phyloP scores from a whole-genome alignment of 768 basidiomycete genomes.

The Macrolepiota albuminosa region DNA sequence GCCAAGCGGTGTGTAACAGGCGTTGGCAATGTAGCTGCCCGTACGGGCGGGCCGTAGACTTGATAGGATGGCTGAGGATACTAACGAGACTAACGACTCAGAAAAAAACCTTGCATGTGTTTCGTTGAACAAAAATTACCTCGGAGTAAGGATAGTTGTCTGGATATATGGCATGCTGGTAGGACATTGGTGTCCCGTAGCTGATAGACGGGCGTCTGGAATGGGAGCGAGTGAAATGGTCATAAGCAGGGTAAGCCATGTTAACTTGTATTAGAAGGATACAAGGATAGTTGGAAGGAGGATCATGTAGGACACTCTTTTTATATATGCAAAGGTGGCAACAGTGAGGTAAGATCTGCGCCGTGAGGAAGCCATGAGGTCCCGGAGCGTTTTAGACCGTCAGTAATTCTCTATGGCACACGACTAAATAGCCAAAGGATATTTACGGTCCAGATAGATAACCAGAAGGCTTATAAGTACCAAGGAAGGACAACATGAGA shows the following conservation, averaged over 20 bases:
- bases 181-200: slow-evolving; percentile 26
- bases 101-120: not conserved
- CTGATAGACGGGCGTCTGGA: slow-evolving; percentile 38
- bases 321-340: slow-evolving; percentile 11
- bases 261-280: slow-evolving; percentile 1
- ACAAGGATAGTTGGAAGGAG: slow-evolving; percentile 1
- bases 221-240: slow-evolving; percentile 22
- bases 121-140: slow-evolving; percentile 21
- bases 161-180: slow-evolving; percentile 35
- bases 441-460: not conserved
- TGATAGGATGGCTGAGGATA: slow-evolving; percentile 46
- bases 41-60: slow-evolving; percentile 34
- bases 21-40: slow-evolving; percentile 29
- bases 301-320: slow-evolving; percentile 5
- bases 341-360: slow-evolving; percentile 13
- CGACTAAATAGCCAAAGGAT: not conserved
- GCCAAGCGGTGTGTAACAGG: slow-evolving; percentile 30
- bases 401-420: not conserved
- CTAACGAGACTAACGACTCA: slow-evolving; percentile 14
- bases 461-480: not conserved
- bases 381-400: not conserved
- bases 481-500: not conserved
- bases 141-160: slow-evolving; percentile 28
- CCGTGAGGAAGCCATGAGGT: slow-evolving; percentile 17
- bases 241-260: slow-evolving; percentile 23